A percentile compares a stretch with the other conserved stretches of the same genome.
These are phyloP conservation scores for Mucor velutinosus DNA, from an alignment of 371 early-diverging fungal species.

Conservation along the genomic window DNA sequence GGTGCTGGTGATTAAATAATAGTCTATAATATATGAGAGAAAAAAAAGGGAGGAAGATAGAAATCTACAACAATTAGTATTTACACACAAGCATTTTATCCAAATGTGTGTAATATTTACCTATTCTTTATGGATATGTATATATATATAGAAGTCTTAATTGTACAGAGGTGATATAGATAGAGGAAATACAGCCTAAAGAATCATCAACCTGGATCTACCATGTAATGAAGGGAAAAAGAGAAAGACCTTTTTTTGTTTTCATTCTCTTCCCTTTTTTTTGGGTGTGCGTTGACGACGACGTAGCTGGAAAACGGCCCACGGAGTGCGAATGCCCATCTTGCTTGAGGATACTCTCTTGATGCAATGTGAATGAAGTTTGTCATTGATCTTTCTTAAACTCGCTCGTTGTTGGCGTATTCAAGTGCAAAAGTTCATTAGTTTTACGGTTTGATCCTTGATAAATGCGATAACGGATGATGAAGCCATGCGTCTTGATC, in stretches of 20 bases:
- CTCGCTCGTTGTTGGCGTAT: background rate
- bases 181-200: background rate
- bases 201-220: slow-evolving; percentile 18
- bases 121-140: background rate
- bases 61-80: background rate
- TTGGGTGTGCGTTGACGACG: background rate
- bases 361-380: background rate
- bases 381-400: background rate
- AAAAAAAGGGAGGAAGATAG: background rate
- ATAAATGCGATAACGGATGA: background rate
- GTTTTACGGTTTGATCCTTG: background rate
- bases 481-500: background rate
- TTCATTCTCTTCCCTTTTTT: background rate
- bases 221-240: slow-evolving; percentile 14
- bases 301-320: background rate
- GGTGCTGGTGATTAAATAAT: background rate
- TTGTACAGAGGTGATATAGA: background rate
- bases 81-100: background rate
- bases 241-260: background rate
- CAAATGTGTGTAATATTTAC: background rate
- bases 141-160: background rate
- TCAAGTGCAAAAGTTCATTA: background rate
- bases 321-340: background rate
- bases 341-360: background rate
- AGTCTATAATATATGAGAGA: background rate